phyloP scores from a whole-genome alignment of 2,329 filamentous ascomycete species.

The Helotiales sp. region DNA sequence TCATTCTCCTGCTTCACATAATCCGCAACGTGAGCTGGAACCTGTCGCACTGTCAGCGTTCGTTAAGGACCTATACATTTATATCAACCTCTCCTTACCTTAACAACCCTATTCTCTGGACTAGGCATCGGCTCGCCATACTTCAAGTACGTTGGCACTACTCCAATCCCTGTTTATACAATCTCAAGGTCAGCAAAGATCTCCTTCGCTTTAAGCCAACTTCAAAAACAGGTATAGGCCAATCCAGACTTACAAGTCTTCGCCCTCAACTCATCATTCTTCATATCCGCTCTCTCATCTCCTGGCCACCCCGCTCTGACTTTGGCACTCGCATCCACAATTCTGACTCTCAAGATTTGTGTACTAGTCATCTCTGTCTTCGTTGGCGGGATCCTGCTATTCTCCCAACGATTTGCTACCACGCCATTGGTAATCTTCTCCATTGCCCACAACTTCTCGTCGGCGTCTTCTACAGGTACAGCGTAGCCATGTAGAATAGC shows the following conservation, averaged over 20 bases:
- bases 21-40: constrained; percentile 49
- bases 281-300: constrained; percentile 52
- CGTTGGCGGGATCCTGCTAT: constrained; percentile 69
- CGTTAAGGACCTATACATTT: constrained; percentile 34
- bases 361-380: constrained; percentile 74
- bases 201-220: too few relatives aligned
- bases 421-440: constrained; percentile 74
- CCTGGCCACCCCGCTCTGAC: constrained; percentile 63
- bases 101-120: constrained; percentile 22
- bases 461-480: constrained; percentile 60
- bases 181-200: too few relatives aligned
- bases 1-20: constrained; percentile 52
- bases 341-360: constrained; percentile 66
- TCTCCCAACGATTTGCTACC: constrained; percentile 66
- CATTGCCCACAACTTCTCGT: constrained; percentile 79
- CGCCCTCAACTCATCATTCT: constrained; percentile 42
- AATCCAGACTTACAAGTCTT: too few relatives aligned
- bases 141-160: constrained; percentile 61
- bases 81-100: constrained; percentile 32
- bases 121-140: constrained; percentile 46
- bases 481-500: constrained; percentile 72
- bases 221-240: too few relatives aligned
- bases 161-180: too few relatives aligned
- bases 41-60: constrained; percentile 5
- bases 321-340: constrained; percentile 76